Percentiles rank a stretch among this genome's conserved stretches.
phyloP scores from a whole-genome alignment of 2,329 filamentous ascomycete genomes.

The Ophidiomyces ophidiicola region DNA sequence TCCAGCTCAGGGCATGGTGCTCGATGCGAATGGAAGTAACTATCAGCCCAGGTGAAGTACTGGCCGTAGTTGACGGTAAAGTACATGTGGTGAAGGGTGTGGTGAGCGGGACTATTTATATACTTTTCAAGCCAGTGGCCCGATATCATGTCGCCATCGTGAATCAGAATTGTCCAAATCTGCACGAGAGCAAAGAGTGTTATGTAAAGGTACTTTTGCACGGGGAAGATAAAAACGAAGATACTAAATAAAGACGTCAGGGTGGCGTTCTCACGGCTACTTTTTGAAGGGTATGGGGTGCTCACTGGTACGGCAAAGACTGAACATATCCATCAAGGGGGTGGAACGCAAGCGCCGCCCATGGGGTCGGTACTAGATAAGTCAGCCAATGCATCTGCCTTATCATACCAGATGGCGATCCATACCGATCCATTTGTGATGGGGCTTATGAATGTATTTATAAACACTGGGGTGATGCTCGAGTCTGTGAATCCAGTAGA shows the following conservation, averaged over 20 bases:
- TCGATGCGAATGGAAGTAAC: conserved; percentile 7
- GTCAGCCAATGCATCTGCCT: neutral
- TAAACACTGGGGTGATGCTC: conserved; percentile 62
- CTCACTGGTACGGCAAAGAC: conserved; percentile 60
- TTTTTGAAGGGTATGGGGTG: neutral
- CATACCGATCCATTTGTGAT: conserved; percentile 65
- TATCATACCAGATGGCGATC: neutral
- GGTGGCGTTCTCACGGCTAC: no score
- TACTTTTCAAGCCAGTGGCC: conserved; percentile 51
- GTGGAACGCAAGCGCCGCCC: conserved; percentile 73
- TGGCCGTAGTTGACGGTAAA: conserved; percentile 77
- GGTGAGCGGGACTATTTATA: conserved; percentile 73
- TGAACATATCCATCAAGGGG: conserved; percentile 70
- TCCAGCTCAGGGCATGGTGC: conserved; percentile 6
- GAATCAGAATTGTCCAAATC: conserved; percentile 78
- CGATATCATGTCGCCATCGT: conserved; percentile 75
- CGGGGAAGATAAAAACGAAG: conserved; percentile 72
- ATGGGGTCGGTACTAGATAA: conserved; percentile 68
- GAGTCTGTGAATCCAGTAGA: conserved; percentile 69
- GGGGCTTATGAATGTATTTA: conserved; percentile 73
- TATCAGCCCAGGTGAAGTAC: conserved; percentile 50
- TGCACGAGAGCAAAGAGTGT: conserved; percentile 71
- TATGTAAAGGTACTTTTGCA: conserved; percentile 70
- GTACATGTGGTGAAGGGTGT: conserved; percentile 67
- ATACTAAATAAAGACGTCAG: conserved; percentile 26